These are phyloP conservation scores for Alternaria infectoria DNA, from an alignment of 2,329 filamentous ascomycete genomes.

Conservation along the genomic window DNA sequence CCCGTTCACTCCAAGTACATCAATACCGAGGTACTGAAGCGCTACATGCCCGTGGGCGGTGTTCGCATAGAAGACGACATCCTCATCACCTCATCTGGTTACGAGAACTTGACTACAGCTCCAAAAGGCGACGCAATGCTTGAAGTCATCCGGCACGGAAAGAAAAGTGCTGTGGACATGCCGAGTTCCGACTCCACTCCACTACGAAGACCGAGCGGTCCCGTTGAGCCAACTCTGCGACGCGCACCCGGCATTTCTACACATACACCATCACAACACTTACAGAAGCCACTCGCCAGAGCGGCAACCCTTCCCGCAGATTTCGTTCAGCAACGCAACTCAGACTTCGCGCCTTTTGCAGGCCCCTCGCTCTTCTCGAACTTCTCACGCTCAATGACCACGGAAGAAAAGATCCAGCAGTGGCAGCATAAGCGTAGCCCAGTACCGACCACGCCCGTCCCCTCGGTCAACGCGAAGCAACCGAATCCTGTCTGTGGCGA, in stretches of 20 bases:
- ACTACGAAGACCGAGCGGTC: background rate
- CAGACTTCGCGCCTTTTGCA: slow-evolving; percentile 26
- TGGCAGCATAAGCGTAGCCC: slow-evolving; percentile 18
- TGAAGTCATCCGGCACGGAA: slow-evolving; percentile 54
- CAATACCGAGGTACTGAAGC: slow-evolving; percentile 72
- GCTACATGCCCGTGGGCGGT: slow-evolving; percentile 83
- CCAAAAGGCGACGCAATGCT: slow-evolving; percentile 73
- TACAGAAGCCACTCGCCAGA: slow-evolving; percentile 23
- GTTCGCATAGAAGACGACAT: slow-evolving; percentile 77
- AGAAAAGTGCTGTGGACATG: slow-evolving; percentile 1
- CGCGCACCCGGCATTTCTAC: slow-evolving; percentile 37
- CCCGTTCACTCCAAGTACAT: slow-evolving; percentile 78
- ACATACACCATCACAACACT: slow-evolving; percentile 12
- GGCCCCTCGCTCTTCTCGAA: slow-evolving; percentile 29
- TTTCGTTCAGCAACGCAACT: background rate
- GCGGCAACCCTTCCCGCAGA: slow-evolving; percentile 30
- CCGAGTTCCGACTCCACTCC: background rate
- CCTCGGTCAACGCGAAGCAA: background rate
- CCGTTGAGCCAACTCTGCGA: slow-evolving; percentile 16
- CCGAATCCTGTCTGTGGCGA: slow-evolving; percentile 28
- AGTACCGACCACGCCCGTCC: background rate
- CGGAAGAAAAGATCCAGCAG: slow-evolving; percentile 26
- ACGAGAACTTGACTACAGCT: slow-evolving; percentile 75
- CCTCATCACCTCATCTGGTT: slow-evolving; percentile 71
- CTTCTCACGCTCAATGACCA: slow-evolving; percentile 33